Conservation (phyloP, 306 rosid genomes). For the Vigna angularis region DNA sequence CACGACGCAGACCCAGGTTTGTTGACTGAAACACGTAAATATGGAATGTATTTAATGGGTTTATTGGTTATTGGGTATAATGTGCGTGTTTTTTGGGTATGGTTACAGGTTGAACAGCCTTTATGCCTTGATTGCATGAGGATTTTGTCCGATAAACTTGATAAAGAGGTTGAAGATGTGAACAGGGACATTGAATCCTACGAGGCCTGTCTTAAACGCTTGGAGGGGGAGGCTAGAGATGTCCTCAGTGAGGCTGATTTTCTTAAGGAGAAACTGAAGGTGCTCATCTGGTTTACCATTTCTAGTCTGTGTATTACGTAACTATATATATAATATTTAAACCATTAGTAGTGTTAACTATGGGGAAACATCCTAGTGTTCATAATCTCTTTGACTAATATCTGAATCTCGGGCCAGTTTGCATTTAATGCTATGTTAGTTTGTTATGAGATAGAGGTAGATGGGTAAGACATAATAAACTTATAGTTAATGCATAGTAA, state of each 20-base stretch:
- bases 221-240: constrained; percentile 85
- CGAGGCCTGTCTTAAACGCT: constrained; percentile 82
- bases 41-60: constrained; percentile 3
- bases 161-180: constrained; percentile 94
- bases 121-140: constrained; percentile 98
- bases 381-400: constrained; percentile 1
- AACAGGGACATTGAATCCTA: constrained; percentile 89
- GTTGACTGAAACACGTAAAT: constrained; percentile 11
- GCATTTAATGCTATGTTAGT: constrained; percentile 34
- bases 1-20: constrained; percentile 86
- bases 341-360: neutral
- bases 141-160: constrained; percentile 87
- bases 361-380: constrained; percentile 26
- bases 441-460: constrained; percentile 16
- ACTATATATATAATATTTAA: constrained; percentile 24
- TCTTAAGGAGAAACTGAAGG: constrained; percentile 93
- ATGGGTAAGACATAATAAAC: neutral
- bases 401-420: constrained; percentile 15
- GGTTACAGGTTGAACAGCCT: constrained; percentile 92
- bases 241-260: constrained; percentile 93
- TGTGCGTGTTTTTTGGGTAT: constrained; percentile 27
- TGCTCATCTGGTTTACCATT: constrained; percentile 46
- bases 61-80: constrained; percentile 7
- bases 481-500: constrained; percentile 9
- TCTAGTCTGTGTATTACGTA: constrained; percentile 31